phyloP scores from a whole-genome alignment of 345 rosid genomes.

The Erodium maritimum region DNA sequence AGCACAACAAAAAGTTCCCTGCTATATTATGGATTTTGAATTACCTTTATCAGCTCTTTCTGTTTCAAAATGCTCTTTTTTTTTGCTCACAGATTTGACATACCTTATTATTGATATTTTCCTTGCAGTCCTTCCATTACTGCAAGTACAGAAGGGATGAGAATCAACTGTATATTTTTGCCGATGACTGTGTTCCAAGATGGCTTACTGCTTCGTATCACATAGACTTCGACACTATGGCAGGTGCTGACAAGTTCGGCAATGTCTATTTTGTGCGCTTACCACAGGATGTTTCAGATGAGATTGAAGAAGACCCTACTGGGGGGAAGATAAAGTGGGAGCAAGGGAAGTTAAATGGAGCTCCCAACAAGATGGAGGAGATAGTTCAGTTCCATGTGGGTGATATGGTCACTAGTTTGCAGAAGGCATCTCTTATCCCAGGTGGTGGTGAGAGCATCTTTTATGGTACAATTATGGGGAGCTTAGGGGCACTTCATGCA shows the following conservation, averaged over 20 bases:
- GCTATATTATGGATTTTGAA: background rate
- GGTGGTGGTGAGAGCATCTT: slow-evolving; percentile 85
- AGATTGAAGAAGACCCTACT: slow-evolving; percentile 94
- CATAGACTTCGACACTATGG: slow-evolving; percentile 90
- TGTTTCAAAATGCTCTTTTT: background rate
- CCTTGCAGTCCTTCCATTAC: slow-evolving; percentile 85
- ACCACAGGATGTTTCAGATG: slow-evolving; percentile 92
- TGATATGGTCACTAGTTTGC: slow-evolving; percentile 70
- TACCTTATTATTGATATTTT: background rate
- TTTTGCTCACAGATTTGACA: background rate
- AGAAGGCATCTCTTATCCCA: slow-evolving; percentile 85
- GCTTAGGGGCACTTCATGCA: slow-evolving; percentile 83
- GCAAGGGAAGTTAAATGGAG: slow-evolving; percentile 94
- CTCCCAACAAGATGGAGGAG: slow-evolving; percentile 92
- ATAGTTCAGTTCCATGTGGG: slow-evolving; percentile 92
- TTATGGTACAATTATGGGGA: slow-evolving; percentile 93
- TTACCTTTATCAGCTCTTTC: background rate
- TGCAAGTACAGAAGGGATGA: slow-evolving; percentile 99
- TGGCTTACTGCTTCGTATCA: slow-evolving; percentile 92
- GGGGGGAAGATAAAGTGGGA: slow-evolving; percentile 99
- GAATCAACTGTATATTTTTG: slow-evolving; percentile 89
- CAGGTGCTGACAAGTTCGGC: slow-evolving; percentile 95
- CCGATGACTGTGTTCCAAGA: slow-evolving; percentile 90
- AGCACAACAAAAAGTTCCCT: background rate
- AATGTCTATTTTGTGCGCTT: slow-evolving; percentile 74